A percentile compares a stretch with the other conserved stretches of the same genome.
phyloP scores from a whole-genome alignment of 331 rosid species.

The Malus hybrid region DNA sequence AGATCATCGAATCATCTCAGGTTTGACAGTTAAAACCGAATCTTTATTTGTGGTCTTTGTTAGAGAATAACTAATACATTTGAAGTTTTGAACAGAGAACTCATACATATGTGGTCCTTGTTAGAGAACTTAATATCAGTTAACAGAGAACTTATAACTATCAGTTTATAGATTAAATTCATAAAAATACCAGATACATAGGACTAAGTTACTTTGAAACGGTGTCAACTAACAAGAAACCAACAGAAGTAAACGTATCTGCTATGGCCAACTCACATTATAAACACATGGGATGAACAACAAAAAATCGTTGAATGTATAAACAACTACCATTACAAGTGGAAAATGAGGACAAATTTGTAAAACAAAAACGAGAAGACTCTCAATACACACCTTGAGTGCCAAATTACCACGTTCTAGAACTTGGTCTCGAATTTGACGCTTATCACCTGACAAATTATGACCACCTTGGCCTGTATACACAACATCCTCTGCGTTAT shows the following conservation, averaged over 20 bases:
- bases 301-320: background rate
- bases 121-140: background rate
- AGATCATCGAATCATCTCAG: background rate
- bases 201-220: background rate
- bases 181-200: background rate
- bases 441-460: conserved; percentile 72
- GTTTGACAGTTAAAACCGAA: background rate
- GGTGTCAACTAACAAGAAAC: background rate
- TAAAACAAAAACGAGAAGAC: background rate
- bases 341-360: background rate
- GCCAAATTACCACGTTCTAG: conserved; percentile 88
- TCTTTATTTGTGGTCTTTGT: background rate
- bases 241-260: background rate
- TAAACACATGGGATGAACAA: background rate
- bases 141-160: no score
- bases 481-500: conserved; percentile 84
- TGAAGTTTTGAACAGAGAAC: background rate
- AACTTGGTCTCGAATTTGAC: conserved; percentile 67
- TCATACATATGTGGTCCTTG: background rate
- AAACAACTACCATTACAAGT: background rate
- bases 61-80: background rate
- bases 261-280: background rate
- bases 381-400: conserved; percentile 58
- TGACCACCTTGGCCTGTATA: conserved; percentile 99
- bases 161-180: background rate